Evolutionary conservation across 805 yeast genomes (phyloP).

Genomic region (Candida golubevii): DNA sequence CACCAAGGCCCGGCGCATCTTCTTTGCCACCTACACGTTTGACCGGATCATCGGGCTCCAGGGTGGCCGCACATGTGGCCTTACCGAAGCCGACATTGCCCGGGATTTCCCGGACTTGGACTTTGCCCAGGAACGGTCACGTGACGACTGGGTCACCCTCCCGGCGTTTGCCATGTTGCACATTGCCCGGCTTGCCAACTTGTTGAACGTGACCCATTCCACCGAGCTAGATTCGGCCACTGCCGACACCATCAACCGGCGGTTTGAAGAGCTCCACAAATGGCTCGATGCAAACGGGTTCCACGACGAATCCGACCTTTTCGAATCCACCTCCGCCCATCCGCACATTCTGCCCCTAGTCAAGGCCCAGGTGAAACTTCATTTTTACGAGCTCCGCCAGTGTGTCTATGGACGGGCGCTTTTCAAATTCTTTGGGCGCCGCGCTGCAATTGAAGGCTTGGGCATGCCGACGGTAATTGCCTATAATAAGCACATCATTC

Average conservation of each 20-base stretch:
- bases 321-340: background rate
- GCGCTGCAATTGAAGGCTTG: constrained; percentile 28
- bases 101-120: constrained; percentile 30
- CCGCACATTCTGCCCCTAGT: constrained; percentile 17
- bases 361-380: constrained; percentile 35
- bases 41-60: constrained; percentile 53
- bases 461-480: constrained; percentile 27
- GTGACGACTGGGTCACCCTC: constrained; percentile 47
- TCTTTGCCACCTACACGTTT: constrained; percentile 51
- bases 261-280: constrained; percentile 22
- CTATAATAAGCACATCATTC: constrained; percentile 27
- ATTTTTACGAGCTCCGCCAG: constrained; percentile 34
- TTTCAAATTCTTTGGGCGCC: constrained; percentile 32
- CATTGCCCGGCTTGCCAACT: constrained; percentile 36
- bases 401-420: constrained; percentile 33
- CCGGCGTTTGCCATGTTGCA: constrained; percentile 46
- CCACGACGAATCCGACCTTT: constrained; percentile 17
- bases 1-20: constrained; percentile 47
- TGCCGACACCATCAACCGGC: constrained; percentile 30
- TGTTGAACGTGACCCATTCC: constrained; percentile 27
- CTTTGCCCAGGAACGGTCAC: constrained; percentile 23
- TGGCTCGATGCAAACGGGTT: constrained; percentile 37
- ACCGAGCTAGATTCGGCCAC: constrained; percentile 26
- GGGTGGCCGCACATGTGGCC: constrained; percentile 42
- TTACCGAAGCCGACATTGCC: constrained; percentile 34